phyloP scores from a whole-genome alignment of 1,139 yeast genomes.

The Eremothecium gossypii region DNA sequence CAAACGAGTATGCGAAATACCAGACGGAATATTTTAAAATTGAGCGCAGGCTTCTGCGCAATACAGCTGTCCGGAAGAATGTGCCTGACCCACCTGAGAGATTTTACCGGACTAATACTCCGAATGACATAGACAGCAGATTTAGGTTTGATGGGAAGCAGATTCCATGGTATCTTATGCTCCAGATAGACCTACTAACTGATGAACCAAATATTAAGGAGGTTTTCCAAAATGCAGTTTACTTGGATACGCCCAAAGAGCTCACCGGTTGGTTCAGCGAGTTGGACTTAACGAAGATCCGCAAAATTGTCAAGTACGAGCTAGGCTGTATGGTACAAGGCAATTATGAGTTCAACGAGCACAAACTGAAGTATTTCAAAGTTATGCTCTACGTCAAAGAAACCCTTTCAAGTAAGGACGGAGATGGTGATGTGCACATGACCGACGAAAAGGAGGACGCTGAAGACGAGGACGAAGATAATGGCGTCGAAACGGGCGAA shows the following conservation, averaged over 20 bases:
- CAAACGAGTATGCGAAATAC: slow-evolving; percentile 47
- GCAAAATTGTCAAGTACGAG: slow-evolving; percentile 68
- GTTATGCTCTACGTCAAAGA: slow-evolving; percentile 27
- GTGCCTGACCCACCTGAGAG: slow-evolving; percentile 30
- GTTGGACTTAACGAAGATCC: slow-evolving; percentile 51
- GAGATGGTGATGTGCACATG: slow-evolving; percentile 25
- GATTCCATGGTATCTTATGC: slow-evolving; percentile 59
- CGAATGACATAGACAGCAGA: slow-evolving; percentile 31
- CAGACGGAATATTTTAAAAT: slow-evolving; percentile 75
- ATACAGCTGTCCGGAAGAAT: slow-evolving; percentile 36
- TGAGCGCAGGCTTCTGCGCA: slow-evolving; percentile 23
- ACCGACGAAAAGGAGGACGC: slow-evolving; percentile 22
- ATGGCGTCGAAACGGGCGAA: slow-evolving; percentile 29
- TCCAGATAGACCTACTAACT: slow-evolving; percentile 73
- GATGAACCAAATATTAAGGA: slow-evolving; percentile 51
- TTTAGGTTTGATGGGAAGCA: slow-evolving; percentile 66
- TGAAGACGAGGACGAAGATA: slow-evolving; percentile 28
- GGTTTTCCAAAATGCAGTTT: slow-evolving; percentile 36
- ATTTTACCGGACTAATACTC: slow-evolving; percentile 26
- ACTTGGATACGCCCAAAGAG: slow-evolving; percentile 39
- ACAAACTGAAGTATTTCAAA: slow-evolving; percentile 33
- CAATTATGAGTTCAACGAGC: slow-evolving; percentile 35
- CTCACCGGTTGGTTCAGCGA: slow-evolving; percentile 70
- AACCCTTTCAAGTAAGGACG: slow-evolving; percentile 26
- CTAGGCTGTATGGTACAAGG: slow-evolving; percentile 45